These are phyloP conservation scores for Cyberlindnera sargentensis DNA, from an alignment of 805 yeast genomes.

Conservation along the genomic window DNA sequence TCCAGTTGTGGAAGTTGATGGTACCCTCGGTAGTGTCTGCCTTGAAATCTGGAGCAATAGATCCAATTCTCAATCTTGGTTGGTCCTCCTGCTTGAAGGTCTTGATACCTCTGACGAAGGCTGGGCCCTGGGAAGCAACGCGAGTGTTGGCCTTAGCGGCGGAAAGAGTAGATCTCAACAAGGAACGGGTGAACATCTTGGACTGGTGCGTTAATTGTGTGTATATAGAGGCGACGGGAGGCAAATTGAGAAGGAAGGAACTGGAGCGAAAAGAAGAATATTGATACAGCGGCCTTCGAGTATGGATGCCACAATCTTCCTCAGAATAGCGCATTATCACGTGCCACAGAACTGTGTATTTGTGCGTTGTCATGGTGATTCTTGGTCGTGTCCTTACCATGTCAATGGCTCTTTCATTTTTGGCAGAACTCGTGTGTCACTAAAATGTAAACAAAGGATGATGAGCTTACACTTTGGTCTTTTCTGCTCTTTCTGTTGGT, in stretches of 20 bases:
- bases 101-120: constrained; percentile 30
- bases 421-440: too few species aligned
- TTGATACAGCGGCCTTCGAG: neutral
- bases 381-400: neutral
- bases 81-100: constrained; percentile 47
- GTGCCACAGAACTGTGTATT: too few species aligned
- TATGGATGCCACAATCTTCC: too few species aligned
- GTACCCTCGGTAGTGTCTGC: constrained; percentile 80
- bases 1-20: constrained; percentile 79
- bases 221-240: neutral
- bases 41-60: constrained; percentile 80
- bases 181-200: constrained; percentile 24
- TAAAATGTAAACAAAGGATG: too few species aligned
- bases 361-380: neutral
- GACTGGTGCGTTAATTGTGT: neutral
- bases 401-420: neutral
- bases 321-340: too few species aligned
- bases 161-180: constrained; percentile 22
- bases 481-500: too few species aligned
- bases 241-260: neutral
- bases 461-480: too few species aligned
- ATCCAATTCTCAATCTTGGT: constrained; percentile 70
- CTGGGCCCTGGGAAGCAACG: constrained; percentile 14
- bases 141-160: constrained; percentile 12
- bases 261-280: neutral